Base-by-base conservation (phyloP, 2,329 filamentous ascomycete genomes). In the Colletotrichum plurivorum region DNA sequence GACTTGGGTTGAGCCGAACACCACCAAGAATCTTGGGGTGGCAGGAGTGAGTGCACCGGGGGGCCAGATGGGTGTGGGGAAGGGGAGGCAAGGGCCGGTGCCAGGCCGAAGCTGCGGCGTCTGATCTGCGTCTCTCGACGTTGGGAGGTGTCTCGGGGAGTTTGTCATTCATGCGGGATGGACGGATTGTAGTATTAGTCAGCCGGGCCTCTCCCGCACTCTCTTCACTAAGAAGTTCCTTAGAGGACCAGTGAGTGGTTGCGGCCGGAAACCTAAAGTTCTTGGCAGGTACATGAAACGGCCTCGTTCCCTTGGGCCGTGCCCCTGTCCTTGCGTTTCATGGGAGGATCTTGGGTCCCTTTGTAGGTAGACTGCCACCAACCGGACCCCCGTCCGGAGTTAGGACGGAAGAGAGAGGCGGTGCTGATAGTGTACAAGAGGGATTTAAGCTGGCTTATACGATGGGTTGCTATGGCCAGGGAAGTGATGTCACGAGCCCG, bases 101-200 rank as follows among this genome's bases (percentile, higher is more conserved):
- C 57, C 58, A 22, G n/a, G 58, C 45, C 58, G 6, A 46, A 62
- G 58, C 49, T 54, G 59, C 59, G 59, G 59, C 59, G 59, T 62
- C 59, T 53, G 59, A 62, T 54, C 59, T 46, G 25, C 59, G 22
- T 12, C 27, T 16, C 13, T 16, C 31, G 13, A 20, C 36, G 27
- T 10, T 18, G 15, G 15, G 55, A 27, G 39, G n/a, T 46, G 27
- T 46, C 48, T 49, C 18, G 46, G 36, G 31, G 9, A 36, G 31
- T 8, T 39, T 36, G 22, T 36, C 15, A 2, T 53, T 62, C 25
- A 62, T 46, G 59, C 58, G 18, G 45, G 45, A 48, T 5, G 6
- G 45, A 16, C n/a, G 45, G 15, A 16, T 48, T n/a, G n/a, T n/a
- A n/a, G 15, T 5, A 16, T 48, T 18, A 48, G 45, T 20, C 16